Conservation (phyloP, 768 basidiomycete species). For the Boletus insuetus region DNA sequence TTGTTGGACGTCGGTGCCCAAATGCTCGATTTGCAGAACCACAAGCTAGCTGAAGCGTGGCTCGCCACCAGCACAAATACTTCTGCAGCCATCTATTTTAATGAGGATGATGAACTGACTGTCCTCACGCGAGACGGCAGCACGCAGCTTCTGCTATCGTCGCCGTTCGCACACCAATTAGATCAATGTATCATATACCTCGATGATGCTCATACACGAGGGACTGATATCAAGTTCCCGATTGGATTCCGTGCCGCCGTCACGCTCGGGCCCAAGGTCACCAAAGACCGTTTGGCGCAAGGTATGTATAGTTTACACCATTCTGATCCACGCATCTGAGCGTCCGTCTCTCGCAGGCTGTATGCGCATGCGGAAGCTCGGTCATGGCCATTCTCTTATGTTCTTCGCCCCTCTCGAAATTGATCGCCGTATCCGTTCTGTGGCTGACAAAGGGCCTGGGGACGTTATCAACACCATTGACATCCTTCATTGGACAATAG, state of each 20-base stretch:
- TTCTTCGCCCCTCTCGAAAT: constrained; percentile 46
- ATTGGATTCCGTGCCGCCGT: constrained; percentile 20
- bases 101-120: constrained; percentile 16
- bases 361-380: constrained; percentile 51
- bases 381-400: constrained; percentile 41
- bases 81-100: constrained; percentile 43
- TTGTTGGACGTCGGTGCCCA: constrained; percentile 56
- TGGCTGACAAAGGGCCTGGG: constrained; percentile 7
- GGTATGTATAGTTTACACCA: constrained; percentile 9
- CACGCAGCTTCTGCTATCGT: background rate
- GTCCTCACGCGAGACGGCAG: background rate
- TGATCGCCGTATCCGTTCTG: constrained; percentile 33
- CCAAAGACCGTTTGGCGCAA: constrained; percentile 51
- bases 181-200: constrained; percentile 37
- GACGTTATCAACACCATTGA: constrained; percentile 24
- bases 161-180: constrained; percentile 2
- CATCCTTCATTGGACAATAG: constrained; percentile 44
- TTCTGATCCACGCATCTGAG: background rate
- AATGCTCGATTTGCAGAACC: constrained; percentile 47
- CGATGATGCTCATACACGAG: constrained; percentile 48
- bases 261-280: constrained; percentile 44
- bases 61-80: constrained; percentile 18
- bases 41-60: constrained; percentile 31
- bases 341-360: constrained; percentile 30
- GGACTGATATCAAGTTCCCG: constrained; percentile 54